These are phyloP conservation scores for Pisolithus microcarpus DNA, from an alignment of 768 basidiomycete genomes.

Conservation along the genomic window DNA sequence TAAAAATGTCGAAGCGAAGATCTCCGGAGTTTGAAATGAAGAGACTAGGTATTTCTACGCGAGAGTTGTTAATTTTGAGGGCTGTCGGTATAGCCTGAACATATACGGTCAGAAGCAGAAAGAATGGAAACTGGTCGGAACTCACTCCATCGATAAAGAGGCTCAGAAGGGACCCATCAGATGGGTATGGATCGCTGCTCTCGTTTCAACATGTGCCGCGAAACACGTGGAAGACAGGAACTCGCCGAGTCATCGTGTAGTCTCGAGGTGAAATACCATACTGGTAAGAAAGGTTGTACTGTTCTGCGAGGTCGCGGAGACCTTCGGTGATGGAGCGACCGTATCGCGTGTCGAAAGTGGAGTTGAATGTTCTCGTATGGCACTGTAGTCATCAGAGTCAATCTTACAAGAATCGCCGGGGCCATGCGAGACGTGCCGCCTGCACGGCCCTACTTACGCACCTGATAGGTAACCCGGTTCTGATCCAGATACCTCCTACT, in stretches of 20 bases:
- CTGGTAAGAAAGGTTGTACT: slow-evolving; percentile 50
- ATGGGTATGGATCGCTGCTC: slow-evolving; percentile 38
- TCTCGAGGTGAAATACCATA: slow-evolving; percentile 69
- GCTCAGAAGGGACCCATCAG: slow-evolving; percentile 51
- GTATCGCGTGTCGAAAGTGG: slow-evolving; percentile 49
- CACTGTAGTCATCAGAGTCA: slow-evolving; percentile 32
- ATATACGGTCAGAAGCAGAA: background rate
- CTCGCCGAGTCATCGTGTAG: slow-evolving; percentile 54
- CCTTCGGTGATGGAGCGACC: slow-evolving; percentile 47
- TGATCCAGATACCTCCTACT: slow-evolving; percentile 71
- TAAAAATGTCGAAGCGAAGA: slow-evolving; percentile 56
- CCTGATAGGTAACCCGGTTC: slow-evolving; percentile 70
- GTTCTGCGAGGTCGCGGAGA: slow-evolving; percentile 41
- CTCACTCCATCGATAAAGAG: slow-evolving; percentile 41
- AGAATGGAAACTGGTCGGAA: background rate
- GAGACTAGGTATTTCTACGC: slow-evolving; percentile 45
- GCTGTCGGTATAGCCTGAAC: slow-evolving; percentile 44
- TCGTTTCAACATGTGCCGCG: background rate
- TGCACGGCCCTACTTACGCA: slow-evolving; percentile 25
- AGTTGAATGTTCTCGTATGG: slow-evolving; percentile 44
- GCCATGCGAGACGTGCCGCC: no score
- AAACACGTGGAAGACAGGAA: background rate
- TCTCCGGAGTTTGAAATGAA: slow-evolving; percentile 60
- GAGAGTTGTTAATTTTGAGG: slow-evolving; percentile 51
- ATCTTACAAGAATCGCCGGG: background rate